These are phyloP conservation scores for Actinomortierella ambigua DNA, from an alignment of 371 early-diverging fungal species.

Conservation along the genomic window DNA sequence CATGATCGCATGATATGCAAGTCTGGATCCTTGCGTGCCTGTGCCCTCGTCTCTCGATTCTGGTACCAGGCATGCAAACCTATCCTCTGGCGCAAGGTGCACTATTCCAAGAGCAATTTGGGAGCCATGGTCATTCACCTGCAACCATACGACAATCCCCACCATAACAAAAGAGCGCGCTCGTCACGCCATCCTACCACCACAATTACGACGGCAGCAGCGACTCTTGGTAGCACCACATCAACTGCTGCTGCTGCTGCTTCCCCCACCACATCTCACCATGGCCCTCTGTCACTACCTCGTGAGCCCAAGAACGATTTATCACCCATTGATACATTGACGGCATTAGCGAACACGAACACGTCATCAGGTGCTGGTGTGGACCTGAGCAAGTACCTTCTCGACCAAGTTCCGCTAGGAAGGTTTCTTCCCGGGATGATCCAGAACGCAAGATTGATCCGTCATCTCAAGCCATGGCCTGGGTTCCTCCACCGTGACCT, in stretches of 20 bases:
- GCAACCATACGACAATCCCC: not conserved
- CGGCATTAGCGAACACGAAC: too few species aligned
- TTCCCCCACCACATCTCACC: slow-evolving; percentile 1
- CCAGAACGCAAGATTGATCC: not conserved
- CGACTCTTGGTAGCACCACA: too few species aligned
- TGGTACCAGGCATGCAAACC: slow-evolving; percentile 2
- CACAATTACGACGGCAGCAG: too few species aligned
- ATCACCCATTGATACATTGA: too few species aligned
- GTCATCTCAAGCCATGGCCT: slow-evolving; percentile 9
- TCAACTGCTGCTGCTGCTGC: not conserved
- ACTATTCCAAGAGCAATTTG: slow-evolving; percentile 3
- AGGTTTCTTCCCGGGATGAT: slow-evolving; percentile 6
- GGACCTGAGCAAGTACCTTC: too few species aligned
- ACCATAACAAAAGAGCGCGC: too few species aligned
- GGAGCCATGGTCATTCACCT: slow-evolving; percentile 1
- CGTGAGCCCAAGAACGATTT: too few species aligned
- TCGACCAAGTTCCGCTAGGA: not conserved
- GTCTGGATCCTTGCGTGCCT: not conserved
- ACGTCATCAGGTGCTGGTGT: too few species aligned
- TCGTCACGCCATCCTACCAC: too few species aligned
- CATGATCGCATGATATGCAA: not conserved
- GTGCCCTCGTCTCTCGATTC: slow-evolving; percentile 5
- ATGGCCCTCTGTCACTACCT: too few species aligned
- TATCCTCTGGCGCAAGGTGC: slow-evolving; percentile 5
- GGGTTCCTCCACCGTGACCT: slow-evolving; percentile 5